phyloP scores from a whole-genome alignment of 495 filamentous ascomycete species.

The Aspergillus ostianus region DNA sequence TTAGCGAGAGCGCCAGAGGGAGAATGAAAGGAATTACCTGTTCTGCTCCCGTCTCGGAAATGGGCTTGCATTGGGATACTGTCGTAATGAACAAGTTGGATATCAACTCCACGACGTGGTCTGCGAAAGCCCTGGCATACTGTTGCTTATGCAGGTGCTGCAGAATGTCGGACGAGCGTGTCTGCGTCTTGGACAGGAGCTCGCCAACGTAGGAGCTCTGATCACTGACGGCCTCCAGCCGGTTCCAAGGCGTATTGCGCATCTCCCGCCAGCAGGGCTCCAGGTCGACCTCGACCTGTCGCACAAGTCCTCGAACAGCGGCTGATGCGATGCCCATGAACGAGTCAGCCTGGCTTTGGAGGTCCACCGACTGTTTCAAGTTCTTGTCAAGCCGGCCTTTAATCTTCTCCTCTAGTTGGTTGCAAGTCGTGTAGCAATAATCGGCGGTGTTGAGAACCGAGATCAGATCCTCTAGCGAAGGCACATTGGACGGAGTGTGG shows the following conservation, averaged over 20 bases:
- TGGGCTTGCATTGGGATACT: slow-evolving; percentile 82
- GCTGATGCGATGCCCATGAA: slow-evolving; percentile 95
- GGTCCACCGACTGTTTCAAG: slow-evolving; percentile 70
- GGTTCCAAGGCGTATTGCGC: slow-evolving; percentile 94
- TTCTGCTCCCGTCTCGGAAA: slow-evolving; percentile 94
- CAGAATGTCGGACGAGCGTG: slow-evolving; percentile 68
- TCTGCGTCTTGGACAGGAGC: slow-evolving; percentile 68
- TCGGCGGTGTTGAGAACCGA: slow-evolving; percentile 94
- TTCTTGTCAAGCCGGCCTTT: slow-evolving; percentile 81
- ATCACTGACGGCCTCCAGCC: slow-evolving; percentile 91
- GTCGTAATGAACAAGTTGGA: slow-evolving; percentile 75
- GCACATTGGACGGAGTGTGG: slow-evolving; percentile 49
- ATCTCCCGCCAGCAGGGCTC: slow-evolving; percentile 95
- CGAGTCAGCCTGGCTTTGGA: slow-evolving; percentile 88
- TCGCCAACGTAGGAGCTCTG: slow-evolving; percentile 90
- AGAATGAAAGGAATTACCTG: slow-evolving; percentile 51
- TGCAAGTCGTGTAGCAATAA: slow-evolving; percentile 92
- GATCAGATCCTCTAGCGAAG: slow-evolving; percentile 73
- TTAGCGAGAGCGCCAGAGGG: slow-evolving; percentile 5
- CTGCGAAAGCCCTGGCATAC: slow-evolving; percentile 91
- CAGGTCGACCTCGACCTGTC: slow-evolving; percentile 74
- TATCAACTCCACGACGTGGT: slow-evolving; percentile 85
- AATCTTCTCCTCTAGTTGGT: slow-evolving; percentile 91
- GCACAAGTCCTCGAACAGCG: slow-evolving; percentile 78
- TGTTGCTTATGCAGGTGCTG: slow-evolving; percentile 83